Base-by-base conservation (phyloP, 352 stramenopile genomes). In the Blastocystis sp. region DNA sequence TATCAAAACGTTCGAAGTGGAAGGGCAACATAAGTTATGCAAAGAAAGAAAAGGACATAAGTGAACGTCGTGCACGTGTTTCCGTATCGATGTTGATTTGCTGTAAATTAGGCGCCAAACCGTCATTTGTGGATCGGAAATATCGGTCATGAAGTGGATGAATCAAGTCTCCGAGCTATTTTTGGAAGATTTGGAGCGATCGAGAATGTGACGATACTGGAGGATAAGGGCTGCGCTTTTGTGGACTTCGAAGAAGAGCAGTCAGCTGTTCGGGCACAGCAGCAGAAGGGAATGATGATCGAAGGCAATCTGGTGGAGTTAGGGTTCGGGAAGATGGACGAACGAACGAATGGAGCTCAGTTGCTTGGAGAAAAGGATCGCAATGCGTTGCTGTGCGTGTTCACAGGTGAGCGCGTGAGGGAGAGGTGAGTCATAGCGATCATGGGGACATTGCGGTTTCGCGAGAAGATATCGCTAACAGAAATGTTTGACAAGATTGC, bases 1-100 rank as follows among this genome's bases (percentile, higher is more conserved):
- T 79, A 4, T 61, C n/a, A 3, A 45, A 79, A 2, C 68, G 59
- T 26, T 11, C 68, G 15, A 79, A 79, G 34, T 79, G 68, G 68
- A 79, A 79, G 68, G 68, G 68, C 8, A 79, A 79, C 39, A 53
- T 79, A 9, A n/a, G 39, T 6, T 79, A 61, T 53, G 68, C 68
- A 34, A 79, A 79, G 41, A 61, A 59, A 23, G 68, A 79, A 45
- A 79, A 79, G 61, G 61, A 69, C 29, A 20, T 20, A 11, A 39
- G 18, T 11, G 61, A 69, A 20, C 61, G 61, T 15, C 20, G 20
- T 11, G 15, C 7, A 7, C 23, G 39, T 11, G 7, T 20, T 29
- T 39, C 7, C 29, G 61, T 69, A 29, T 11, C 18, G 9, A 20
- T 69, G 7, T 11, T 39, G 18, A 20, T 29, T 69, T 9, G 61